These are phyloP conservation scores for Aspergillus floridensis DNA, from an alignment of 2,329 filamentous ascomycete genomes.

Conservation along the genomic window DNA sequence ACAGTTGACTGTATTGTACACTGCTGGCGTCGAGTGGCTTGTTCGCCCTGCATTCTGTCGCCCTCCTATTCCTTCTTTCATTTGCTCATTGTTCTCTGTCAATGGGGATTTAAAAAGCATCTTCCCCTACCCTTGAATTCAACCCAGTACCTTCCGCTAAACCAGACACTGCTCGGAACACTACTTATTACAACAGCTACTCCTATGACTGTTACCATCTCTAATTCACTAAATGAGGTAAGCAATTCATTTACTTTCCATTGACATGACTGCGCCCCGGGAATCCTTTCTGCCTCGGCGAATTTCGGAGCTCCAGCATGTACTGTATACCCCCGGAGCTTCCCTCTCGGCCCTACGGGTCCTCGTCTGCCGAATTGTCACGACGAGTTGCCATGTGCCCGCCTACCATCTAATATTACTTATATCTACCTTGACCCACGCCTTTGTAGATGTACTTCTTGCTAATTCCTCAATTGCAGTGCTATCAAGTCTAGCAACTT, in stretches of 20 bases:
- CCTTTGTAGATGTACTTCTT: neutral
- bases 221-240: neutral
- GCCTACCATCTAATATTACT: neutral
- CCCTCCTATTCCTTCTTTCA: no score
- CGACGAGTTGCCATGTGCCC: no score
- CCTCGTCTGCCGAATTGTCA: neutral
- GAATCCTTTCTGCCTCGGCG: neutral
- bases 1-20: neutral
- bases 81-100: neutral
- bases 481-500: neutral
- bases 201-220: neutral
- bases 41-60: neutral
- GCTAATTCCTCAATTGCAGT: neutral
- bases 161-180: no score
- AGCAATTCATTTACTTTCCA: neutral
- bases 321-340: neutral
- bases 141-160: neutral
- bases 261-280: neutral
- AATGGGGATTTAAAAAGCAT: neutral
- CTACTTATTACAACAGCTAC: neutral
- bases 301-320: neutral
- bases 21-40: neutral
- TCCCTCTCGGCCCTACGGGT: neutral
- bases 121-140: conserved; percentile 1
- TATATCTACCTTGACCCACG: neutral